Conservation (phyloP, 179 eudicot species). For the Silene noctiflora region DNA sequence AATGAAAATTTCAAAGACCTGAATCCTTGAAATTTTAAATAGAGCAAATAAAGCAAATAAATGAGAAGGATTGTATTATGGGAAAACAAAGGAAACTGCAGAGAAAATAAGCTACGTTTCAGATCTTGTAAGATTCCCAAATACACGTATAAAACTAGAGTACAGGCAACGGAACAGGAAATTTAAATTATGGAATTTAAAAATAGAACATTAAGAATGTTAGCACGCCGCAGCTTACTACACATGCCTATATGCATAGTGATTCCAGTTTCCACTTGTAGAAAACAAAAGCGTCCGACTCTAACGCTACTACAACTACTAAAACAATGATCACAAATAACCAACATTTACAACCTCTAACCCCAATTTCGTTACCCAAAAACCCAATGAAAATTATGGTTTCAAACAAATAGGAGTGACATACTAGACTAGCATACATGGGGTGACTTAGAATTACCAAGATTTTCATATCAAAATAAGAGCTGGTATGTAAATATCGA, state of each 20-base stretch:
- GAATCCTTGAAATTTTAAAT: no score
- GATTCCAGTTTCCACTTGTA: neutral
- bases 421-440: conserved; percentile 15
- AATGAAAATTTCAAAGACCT: no score
- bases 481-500: conserved; percentile 20
- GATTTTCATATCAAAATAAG: conserved; percentile 20
- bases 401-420: neutral
- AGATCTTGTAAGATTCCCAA: no score
- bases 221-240: neutral
- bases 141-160: no score
- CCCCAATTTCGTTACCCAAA: neutral
- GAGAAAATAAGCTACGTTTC: no score
- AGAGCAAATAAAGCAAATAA: no score
- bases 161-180: neutral
- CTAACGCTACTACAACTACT: neutral
- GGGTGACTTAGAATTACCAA: conserved; percentile 3
- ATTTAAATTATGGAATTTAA: neutral
- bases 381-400: neutral
- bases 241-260: neutral
- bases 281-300: neutral
- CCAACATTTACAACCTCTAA: neutral
- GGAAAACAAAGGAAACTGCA: no score
- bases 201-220: neutral
- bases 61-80: no score
- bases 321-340: neutral